Conservation (phyloP, 2,329 filamentous ascomycete species). For the Diaporthe caulivora region DNA sequence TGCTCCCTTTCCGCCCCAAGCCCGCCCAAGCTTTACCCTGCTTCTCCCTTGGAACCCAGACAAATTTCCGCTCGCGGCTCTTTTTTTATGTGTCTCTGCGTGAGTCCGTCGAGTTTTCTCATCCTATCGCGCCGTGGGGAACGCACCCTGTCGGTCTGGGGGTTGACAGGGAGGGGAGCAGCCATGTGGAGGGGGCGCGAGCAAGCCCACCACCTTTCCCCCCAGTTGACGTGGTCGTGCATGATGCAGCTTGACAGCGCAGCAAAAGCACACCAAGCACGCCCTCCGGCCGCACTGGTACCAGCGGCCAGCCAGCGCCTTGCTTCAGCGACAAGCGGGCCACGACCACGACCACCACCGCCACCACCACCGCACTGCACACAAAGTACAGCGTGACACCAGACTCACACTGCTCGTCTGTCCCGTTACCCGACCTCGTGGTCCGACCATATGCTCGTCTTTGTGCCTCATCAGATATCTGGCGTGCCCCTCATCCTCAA, state of each 20-base stretch:
- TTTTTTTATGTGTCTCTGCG: background rate
- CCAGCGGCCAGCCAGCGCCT: background rate
- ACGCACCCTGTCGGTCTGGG: constrained; percentile 16
- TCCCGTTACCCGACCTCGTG: background rate
- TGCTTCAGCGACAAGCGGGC: background rate
- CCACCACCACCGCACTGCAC: too few species aligned
- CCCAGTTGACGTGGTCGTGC: constrained; percentile 33
- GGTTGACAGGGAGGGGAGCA: background rate
- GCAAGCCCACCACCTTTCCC: background rate
- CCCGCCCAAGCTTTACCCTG: background rate
- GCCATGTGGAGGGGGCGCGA: constrained; percentile 8
- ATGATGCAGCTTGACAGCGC: constrained; percentile 35
- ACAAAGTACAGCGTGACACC: constrained; percentile 13
- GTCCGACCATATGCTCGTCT: background rate
- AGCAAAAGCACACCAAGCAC: constrained; percentile 8
- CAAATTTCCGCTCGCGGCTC: background rate
- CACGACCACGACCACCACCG: too few species aligned
- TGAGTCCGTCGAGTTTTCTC: background rate
- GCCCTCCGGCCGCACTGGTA: background rate
- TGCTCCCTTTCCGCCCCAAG: background rate
- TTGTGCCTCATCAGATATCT: constrained; percentile 5
- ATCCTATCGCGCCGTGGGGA: constrained; percentile 17
- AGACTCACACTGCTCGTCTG: background rate
- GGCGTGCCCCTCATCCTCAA: background rate
- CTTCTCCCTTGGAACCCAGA: background rate